Evolutionary conservation across 1,284 basidiomycete genomes (phyloP), one percentile per base, ranked within the genome.

Genomic region (Moesziomyces antarcticus): DNA sequence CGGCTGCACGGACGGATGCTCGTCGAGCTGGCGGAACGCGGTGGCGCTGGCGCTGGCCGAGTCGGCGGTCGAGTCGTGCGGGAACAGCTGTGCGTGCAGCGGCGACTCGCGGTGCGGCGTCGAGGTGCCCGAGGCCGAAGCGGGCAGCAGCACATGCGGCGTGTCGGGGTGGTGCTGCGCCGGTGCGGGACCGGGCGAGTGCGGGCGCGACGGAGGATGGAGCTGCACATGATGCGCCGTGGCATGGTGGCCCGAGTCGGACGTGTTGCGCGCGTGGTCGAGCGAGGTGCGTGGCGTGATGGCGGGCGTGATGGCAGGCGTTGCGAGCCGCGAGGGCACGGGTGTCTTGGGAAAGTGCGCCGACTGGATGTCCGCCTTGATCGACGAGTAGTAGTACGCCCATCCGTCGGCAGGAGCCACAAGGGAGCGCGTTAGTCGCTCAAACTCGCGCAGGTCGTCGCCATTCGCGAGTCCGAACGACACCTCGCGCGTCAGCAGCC

Each of bases 381-480:
- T 74, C 24, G 73, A 64, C 22, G 56, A 64, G 58, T 82, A 84
- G 80, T 91, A 92, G 52, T 88, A 85, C 7, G 85, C 85, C 87
- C 92, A 87, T 9, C 91, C 92, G 68, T 90, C 87, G 7, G 88
- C 88, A 8, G 90, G 86, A 14, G 88, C 88, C 8, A 82, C 56
- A 14, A 83, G 35, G 8, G 44, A 53, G 10, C 70, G 46, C 10
- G 62, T 51, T 20, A 71, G 41, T 24, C 73, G 80, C 56, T 91
- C 90, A 25, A 93, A 85, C 0, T 83, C 82, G 1, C 81, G 80
- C 56, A 90, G 89, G 77, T 92, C 90, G 1, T 82, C 84, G 0
- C 91, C 91, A 13, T 37, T 63, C 70, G 90, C 90, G 2, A 91
- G 86, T 2, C 87, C 87, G 77, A 89, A 92, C 21, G 89, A 86